phyloP scores from a whole-genome alignment of 2,329 filamentous ascomycete species.

The Trichoderma endophyticum region DNA sequence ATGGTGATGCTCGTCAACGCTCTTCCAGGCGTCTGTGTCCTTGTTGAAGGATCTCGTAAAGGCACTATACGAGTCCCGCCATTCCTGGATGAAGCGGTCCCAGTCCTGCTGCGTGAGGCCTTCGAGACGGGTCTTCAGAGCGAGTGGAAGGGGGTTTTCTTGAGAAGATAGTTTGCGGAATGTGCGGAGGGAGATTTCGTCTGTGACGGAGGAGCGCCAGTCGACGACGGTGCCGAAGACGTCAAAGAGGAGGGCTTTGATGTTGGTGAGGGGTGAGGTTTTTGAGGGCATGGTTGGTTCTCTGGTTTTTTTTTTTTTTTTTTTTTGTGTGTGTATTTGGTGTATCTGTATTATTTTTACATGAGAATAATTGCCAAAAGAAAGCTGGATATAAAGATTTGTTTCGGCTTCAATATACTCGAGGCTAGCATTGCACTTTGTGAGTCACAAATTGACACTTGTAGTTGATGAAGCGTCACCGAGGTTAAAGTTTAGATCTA shows the following conservation, averaged over 20 bases:
- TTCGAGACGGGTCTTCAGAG: slow-evolving; percentile 46
- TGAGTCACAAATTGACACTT: neutral
- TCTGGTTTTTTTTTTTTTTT: neutral
- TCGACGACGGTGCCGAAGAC: slow-evolving; percentile 79
- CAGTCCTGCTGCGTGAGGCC: slow-evolving; percentile 57
- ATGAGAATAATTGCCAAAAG: neutral
- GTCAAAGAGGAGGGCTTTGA: slow-evolving; percentile 68
- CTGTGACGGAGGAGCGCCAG: slow-evolving; percentile 67
- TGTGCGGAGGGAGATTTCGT: slow-evolving; percentile 53
- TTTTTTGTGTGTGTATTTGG: neutral
- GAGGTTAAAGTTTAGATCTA: neutral
- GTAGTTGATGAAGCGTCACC: neutral
- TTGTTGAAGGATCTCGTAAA: slow-evolving; percentile 58
- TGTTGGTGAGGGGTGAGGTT: slow-evolving; percentile 27
- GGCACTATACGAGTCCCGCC: slow-evolving; percentile 60
- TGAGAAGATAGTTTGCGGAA: slow-evolving; percentile 45
- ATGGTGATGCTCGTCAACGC: slow-evolving; percentile 69
- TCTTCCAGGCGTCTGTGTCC: slow-evolving; percentile 54
- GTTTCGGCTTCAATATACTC: neutral
- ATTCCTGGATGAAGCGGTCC: slow-evolving; percentile 64
- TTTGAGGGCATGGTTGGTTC: slow-evolving; percentile 26
- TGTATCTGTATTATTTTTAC: neutral
- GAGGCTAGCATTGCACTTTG: neutral
- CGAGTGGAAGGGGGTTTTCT: slow-evolving; percentile 38
- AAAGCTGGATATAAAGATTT: neutral